phyloP scores from a whole-genome alignment of 2,329 filamentous ascomycete genomes.

The Pseudogymnoascus sp. region DNA sequence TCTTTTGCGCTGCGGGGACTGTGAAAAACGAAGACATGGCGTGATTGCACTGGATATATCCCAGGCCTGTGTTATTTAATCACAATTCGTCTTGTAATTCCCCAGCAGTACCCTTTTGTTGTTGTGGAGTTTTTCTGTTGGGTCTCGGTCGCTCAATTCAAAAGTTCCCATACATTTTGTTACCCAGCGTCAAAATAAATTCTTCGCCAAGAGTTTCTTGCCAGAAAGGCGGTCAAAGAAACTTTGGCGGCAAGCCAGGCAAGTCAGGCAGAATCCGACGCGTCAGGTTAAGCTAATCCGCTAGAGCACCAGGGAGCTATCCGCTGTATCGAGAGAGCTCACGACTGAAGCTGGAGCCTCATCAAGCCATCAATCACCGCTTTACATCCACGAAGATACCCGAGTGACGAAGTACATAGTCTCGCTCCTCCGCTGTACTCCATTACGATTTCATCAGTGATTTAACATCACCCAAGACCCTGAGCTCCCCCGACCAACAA shows the following conservation, averaged over 20 bases:
- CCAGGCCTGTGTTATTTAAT: neutral
- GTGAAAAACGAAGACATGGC: constrained; percentile 95
- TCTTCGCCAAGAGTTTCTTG: constrained; percentile 11
- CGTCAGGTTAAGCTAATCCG: constrained; percentile 11
- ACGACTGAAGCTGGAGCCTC: constrained; percentile 9
- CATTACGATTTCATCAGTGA: constrained; percentile 20
- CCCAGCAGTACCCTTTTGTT: neutral
- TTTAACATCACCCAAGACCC: constrained; percentile 20
- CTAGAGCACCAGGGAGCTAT: constrained; percentile 11
- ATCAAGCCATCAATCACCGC: constrained; percentile 9
- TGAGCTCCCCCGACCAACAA: neutral
- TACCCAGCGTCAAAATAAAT: constrained; percentile 10
- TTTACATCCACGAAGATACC: constrained; percentile 3
- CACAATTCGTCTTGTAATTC: constrained; percentile 6
- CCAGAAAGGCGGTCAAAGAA: constrained; percentile 9
- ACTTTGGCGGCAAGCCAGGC: constrained; percentile 2
- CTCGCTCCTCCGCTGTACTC: constrained; percentile 18
- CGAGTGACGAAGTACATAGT: constrained; percentile 19
- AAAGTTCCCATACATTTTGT: neutral
- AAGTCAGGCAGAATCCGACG: constrained; percentile 11
- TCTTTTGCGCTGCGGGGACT: constrained; percentile 75
- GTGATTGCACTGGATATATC: constrained; percentile 10
- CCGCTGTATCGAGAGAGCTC: neutral
- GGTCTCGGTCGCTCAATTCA: neutral
- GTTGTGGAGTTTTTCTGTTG: neutral